Evolutionary conservation across 1,284 basidiomycete species (phyloP), one percentile per base, ranked within the genome.

Genomic region (Pseudozyma sp.): DNA sequence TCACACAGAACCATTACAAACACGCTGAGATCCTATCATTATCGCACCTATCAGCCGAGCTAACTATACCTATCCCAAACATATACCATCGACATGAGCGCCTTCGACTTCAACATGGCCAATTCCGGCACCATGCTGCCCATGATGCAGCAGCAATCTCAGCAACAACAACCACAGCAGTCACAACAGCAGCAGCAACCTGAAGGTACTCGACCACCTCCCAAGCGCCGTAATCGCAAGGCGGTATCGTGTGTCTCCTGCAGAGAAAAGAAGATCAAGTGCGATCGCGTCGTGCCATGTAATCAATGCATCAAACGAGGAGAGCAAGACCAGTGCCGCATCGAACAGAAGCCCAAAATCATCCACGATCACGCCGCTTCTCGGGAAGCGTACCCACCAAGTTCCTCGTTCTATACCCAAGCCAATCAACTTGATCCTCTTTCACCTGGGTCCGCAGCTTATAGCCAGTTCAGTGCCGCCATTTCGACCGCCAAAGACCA

Each of bases 251-350:
- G 82, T 51, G 69, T 76, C 9, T 59, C 71, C 1, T 83, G 79
- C 53, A 57, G 82, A 34, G 80, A 84, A 52, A 75, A 82, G 45
- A 84, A 84, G 64, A 81, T 84, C 67, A 82, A 82, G 43, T 84
- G 82, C 42, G 75, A 79, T 48, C 75, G 83, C 4, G 71, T 75
- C 13, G 74, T 79, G 8, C 83, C 83, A 1, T 85, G 83, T 56
- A 73, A 77, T 11, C 82, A 82, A 43, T 85, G 83, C 60, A 63
- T 79, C 70, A 83, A 84, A 55, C 67, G 83, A 16, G 83, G 79
- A 47, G 81, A 82, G 56, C 76, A 70, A 42, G 63, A 74, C 14
- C 66, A 62, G 25, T 82, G 81, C 45, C 70, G 70, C 35, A 72
- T 82, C 53, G 81, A 80, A 42, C 77, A 77, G 21, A 75, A 75